Conservation (phyloP, 1,284 basidiomycete species). For the Trichosporon ovoides region DNA sequence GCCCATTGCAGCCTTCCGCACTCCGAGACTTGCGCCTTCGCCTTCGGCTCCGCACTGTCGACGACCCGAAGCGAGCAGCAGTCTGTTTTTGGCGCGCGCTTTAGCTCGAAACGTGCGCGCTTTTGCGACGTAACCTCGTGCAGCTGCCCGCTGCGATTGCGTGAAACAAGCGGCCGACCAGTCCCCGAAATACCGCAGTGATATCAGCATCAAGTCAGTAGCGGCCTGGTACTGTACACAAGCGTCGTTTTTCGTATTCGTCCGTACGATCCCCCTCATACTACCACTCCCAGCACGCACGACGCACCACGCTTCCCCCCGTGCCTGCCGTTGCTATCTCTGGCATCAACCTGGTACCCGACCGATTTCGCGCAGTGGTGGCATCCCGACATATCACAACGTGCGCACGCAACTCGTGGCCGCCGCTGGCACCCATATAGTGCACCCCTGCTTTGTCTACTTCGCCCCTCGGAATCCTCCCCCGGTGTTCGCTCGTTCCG, state of each 20-base stretch:
- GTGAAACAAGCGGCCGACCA: background rate
- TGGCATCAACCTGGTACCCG: background rate
- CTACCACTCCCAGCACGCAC: too few species aligned
- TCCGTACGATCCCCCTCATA: background rate
- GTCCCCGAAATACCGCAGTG: background rate
- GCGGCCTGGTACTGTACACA: background rate
- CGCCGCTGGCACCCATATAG: background rate
- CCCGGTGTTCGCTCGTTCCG: too few species aligned
- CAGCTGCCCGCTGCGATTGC: background rate
- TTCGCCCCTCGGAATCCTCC: too few species aligned
- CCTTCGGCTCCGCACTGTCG: too few species aligned
- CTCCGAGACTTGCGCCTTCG: too few species aligned
- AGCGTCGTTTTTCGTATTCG: conserved; percentile 4
- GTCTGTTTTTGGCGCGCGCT: too few species aligned
- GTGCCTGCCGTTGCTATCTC: background rate
- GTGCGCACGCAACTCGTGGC: background rate
- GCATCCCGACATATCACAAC: background rate
- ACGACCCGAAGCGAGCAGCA: too few species aligned
- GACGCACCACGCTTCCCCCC: background rate
- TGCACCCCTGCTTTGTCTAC: background rate
- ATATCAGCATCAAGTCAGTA: background rate
- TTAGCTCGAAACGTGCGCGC: too few species aligned
- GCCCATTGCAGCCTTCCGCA: too few species aligned
- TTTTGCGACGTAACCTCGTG: background rate
- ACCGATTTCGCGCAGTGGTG: background rate